Base-by-base conservation (phyloP, 306 rosid genomes). In the Potentilla sterilis region DNA sequence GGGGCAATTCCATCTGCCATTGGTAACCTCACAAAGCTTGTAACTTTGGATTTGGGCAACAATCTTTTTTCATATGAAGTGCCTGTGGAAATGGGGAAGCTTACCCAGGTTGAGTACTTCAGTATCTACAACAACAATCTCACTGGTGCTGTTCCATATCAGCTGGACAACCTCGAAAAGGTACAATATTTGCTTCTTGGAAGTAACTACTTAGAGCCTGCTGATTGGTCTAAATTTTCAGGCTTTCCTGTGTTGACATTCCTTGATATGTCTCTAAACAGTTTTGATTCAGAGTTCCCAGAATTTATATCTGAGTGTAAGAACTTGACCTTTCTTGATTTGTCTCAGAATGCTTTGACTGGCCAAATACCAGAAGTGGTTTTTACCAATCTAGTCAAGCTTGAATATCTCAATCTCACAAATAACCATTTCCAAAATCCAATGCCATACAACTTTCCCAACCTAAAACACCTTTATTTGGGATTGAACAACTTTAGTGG, bases 1-100 rank as follows among this genome's bases (percentile, higher is more conserved):
- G 96, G 92, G 73, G 16, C 84, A n/a, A 85, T 92, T 64, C 92
- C 97, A 48, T 52, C 92, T 35, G 35, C 87, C 74, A 86, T 92
- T 68, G 82, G 91, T 1, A 80, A 68, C 14, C 92, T 88, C 82
- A 69, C 89, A 47, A 88, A 67, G 81, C 96, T 92, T 77, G 78
- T 43, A 71, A 72, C 78, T 51, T 79, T 90, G 82, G 90, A 90
- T 82, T 72, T 92, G 79, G 84, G 85, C 64, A 22, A 28, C 79
- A 92, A 90, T 81, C 6, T 15, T 0, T 73, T 92, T 68, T 75
- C 51, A 34, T 78, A 42, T 63, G 21, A 70, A 57, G 75, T 92
- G 15, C 96, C 96, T 38, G 44, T 66, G 38, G 86, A 80, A 80
- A 47, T 90, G 24, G 86, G 87, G 32, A 75, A 41, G 64, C 62